Conservation (phyloP, 495 filamentous ascomycete species). For the Umbilicaria muhlenbergii region DNA sequence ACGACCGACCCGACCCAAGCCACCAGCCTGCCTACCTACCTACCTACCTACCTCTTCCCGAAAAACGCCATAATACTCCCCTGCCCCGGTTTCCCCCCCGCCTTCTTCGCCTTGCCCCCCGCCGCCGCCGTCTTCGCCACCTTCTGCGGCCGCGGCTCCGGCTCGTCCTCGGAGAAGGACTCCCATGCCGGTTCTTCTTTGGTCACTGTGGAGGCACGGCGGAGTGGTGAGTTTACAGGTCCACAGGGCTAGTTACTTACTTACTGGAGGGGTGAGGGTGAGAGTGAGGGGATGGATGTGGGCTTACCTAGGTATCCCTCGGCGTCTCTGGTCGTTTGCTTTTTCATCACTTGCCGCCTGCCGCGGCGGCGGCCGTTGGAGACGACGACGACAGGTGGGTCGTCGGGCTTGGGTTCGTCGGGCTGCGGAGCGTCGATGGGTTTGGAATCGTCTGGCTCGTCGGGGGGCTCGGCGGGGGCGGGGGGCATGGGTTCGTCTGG, state of each 20-base stretch:
- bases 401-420: slow-evolving; percentile 31
- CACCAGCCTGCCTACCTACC: too few relatives aligned
- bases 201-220: slow-evolving; percentile 47
- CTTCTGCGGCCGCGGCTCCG: slow-evolving; percentile 39
- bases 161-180: slow-evolving; percentile 88
- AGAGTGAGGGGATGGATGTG: too few relatives aligned
- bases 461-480: slow-evolving; percentile 14
- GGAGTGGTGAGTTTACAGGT: too few relatives aligned
- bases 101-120: slow-evolving; percentile 35
- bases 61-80: slow-evolving; percentile 95
- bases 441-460: slow-evolving; percentile 21
- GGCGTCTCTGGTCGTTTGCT: slow-evolving; percentile 78
- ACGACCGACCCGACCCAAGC: too few relatives aligned
- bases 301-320: slow-evolving; percentile 84
- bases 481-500: slow-evolving; percentile 32
- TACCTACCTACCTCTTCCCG: slow-evolving; percentile 69
- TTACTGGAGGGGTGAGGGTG: too few relatives aligned
- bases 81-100: slow-evolving; percentile 45
- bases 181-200: slow-evolving; percentile 83
- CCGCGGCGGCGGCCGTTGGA: slow-evolving; percentile 59
- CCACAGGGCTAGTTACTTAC: too few relatives aligned
- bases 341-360: slow-evolving; percentile 72
- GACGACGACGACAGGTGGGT: slow-evolving; percentile 25
- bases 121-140: slow-evolving; percentile 34
- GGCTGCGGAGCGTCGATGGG: slow-evolving; percentile 24